Evolutionary conservation across 352 stramenopile species (phyloP).

Genomic region (Hyaloperonospora brassicae): DNA sequence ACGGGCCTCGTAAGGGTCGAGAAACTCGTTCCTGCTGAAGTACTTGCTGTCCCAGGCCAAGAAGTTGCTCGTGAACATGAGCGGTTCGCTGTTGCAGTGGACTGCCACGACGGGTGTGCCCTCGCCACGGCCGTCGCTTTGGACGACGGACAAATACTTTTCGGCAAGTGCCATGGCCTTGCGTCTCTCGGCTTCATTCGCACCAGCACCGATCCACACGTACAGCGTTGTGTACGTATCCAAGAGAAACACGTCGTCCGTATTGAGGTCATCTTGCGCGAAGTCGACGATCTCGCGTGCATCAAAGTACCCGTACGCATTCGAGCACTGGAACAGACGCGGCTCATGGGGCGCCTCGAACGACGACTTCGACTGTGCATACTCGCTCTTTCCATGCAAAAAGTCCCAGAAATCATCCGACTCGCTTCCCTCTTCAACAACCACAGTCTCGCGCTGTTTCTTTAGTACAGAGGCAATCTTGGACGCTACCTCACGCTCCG

Average conservation of each 20-base stretch:
- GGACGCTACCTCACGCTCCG: conserved; percentile 51
- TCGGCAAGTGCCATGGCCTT: conserved; percentile 52
- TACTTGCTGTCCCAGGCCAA: conserved; percentile 79
- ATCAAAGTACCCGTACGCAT: conserved; percentile 81
- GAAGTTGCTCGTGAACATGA: conserved; percentile 89
- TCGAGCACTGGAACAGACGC: conserved; percentile 87
- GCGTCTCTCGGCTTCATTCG: conserved; percentile 69
- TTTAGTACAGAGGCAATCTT: conserved; percentile 54
- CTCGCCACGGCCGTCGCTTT: conserved; percentile 73
- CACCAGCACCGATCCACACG: conserved; percentile 83
- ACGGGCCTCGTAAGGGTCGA: conserved; percentile 86
- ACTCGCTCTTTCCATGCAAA: conserved; percentile 72
- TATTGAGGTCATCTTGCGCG: conserved; percentile 86
- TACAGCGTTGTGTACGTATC: conserved; percentile 87
- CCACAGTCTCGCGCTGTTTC: conserved; percentile 41
- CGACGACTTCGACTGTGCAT: conserved; percentile 58
- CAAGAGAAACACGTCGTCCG: conserved; percentile 88
- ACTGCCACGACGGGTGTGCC: conserved; percentile 81
- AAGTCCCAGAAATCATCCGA: conserved; percentile 77
- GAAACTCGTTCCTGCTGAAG: conserved; percentile 79
- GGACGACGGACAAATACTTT: conserved; percentile 62
- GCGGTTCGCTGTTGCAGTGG: conserved; percentile 71
- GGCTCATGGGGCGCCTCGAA: conserved; percentile 65
- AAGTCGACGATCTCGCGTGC: conserved; percentile 85
- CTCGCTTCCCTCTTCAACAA: conserved; percentile 55